A percentile compares a stretch with the other conserved stretches of the same genome.
These are phyloP conservation scores for Fusarium nelsonii DNA, from an alignment of 2,329 filamentous ascomycete species.

Conservation along the genomic window DNA sequence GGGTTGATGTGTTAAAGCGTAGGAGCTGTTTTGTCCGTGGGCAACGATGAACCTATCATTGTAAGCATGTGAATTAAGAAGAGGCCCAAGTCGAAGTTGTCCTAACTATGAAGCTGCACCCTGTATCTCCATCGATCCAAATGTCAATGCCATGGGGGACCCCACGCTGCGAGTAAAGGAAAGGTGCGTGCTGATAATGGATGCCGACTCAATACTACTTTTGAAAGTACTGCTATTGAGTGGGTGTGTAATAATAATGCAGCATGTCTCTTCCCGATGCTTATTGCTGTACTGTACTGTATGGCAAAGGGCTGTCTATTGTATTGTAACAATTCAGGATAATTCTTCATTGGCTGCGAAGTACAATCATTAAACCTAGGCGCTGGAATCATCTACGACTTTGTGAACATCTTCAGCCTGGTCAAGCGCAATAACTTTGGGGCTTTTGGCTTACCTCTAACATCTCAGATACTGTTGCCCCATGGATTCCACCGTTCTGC, in stretches of 20 bases:
- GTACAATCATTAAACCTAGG: background rate
- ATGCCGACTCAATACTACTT: constrained; percentile 40
- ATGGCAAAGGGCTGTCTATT: constrained; percentile 1
- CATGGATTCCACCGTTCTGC: constrained; percentile 15
- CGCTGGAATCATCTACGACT: too few relatives aligned
- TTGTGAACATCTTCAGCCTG: background rate
- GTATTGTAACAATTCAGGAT: background rate
- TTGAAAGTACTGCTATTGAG: constrained; percentile 1
- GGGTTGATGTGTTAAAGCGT: constrained; percentile 33
- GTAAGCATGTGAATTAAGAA: constrained; percentile 47
- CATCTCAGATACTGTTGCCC: background rate
- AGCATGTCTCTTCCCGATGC: constrained; percentile 22
- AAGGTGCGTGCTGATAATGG: constrained; percentile 39
- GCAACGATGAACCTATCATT: constrained; percentile 50
- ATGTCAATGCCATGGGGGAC: constrained; percentile 26
- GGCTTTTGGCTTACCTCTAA: background rate
- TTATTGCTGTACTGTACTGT: constrained; percentile 14
- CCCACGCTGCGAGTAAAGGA: constrained; percentile 38
- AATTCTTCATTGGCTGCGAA: constrained; percentile 1
- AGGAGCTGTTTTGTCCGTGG: constrained; percentile 31
- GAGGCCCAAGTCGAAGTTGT: constrained; percentile 35
- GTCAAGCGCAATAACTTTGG: background rate
- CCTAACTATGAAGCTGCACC: constrained; percentile 35
- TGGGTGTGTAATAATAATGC: constrained; percentile 18
- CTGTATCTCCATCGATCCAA: constrained; percentile 13